Evolutionary conservation across 768 basidiomycete genomes (phyloP), one percentile per base, ranked within the genome.

Genomic region (Tylopilus vinaceipallidus): DNA sequence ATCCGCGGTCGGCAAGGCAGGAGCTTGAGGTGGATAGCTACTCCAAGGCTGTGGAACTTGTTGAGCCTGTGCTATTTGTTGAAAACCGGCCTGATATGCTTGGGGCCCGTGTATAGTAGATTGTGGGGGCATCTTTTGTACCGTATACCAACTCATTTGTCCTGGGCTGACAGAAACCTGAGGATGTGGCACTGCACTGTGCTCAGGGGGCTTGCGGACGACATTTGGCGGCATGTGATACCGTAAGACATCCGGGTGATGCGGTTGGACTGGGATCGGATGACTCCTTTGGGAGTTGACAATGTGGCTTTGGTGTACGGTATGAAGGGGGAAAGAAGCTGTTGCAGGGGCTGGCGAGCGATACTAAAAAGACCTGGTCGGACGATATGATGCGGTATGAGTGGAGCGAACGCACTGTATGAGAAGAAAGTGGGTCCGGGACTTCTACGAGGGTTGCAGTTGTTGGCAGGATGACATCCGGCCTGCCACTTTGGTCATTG

Each of bases 381-480:
- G 49, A 11, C 14, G 22, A 47, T n/a, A 17, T 64, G 23, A n/a
- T n/a, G n/a, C n/a, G n/a, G n/a, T n/a, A n/a, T n/a, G 12, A 41
- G 14, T 22, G 12, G 41, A 13, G 32, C 12, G 6, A 45, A 42
- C 12, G 23, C 54, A 66, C 64, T 14, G 49, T 42, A 27, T 45
- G n/a, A 44, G 53, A 45, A 30, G 56, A 20, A 37, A 43, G 42
- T 24, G 48, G 35, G 20, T 70, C 63, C 5, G 54, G 56, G 4
- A 65, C 59, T 50, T 72, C 71, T 23, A 67, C 69, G 13, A 73
- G 59, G n/a, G 60, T 68, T 27, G 71, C 71, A 20, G 65, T 71
- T 34, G 60, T 63, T 4, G 68, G 71, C 5, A 68, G 47, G 52
- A 61, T 52, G 48, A 55, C 50, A 64, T 60, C 58, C 12, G 60